A percentile compares a stretch with the other conserved stretches of the same genome.
Evolutionary conservation across 345 rosid genomes (phyloP).

Genomic region (Linum trigynum): DNA sequence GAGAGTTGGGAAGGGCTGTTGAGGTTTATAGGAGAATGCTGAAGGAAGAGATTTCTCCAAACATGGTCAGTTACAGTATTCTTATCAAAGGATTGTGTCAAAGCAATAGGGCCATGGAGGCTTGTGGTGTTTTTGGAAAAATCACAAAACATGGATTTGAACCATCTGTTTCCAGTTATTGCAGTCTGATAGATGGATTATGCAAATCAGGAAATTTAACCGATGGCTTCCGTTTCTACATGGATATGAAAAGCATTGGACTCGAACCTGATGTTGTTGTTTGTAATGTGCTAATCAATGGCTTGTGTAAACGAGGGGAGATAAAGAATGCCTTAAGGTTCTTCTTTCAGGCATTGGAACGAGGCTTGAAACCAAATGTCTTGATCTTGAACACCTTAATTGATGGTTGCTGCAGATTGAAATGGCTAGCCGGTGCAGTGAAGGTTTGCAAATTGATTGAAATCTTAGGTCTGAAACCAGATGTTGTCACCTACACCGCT

Average conservation of each 20-base stretch:
- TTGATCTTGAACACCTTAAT: slow-evolving; percentile 35
- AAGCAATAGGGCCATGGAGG: slow-evolving; percentile 28
- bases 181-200: slow-evolving; percentile 40
- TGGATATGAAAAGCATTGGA: slow-evolving; percentile 26
- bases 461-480: slow-evolving; percentile 21
- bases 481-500: slow-evolving; percentile 33
- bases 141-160: slow-evolving; percentile 32
- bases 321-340: slow-evolving; percentile 32
- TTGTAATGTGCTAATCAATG: slow-evolving; percentile 32
- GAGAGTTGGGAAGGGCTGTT: slow-evolving; percentile 27
- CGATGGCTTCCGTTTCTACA: slow-evolving; percentile 30
- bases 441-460: slow-evolving; percentile 27
- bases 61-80: slow-evolving; percentile 34
- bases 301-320: slow-evolving; percentile 42
- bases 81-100: slow-evolving; percentile 42
- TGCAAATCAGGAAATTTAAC: slow-evolving; percentile 36
- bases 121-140: slow-evolving; percentile 37
- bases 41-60: slow-evolving; percentile 32
- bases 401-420: slow-evolving; percentile 38
- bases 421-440: slow-evolving; percentile 16
- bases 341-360: slow-evolving; percentile 20
- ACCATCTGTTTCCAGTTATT: slow-evolving; percentile 36
- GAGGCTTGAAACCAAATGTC: slow-evolving; percentile 25
- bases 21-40: slow-evolving; percentile 33
- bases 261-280: slow-evolving; percentile 25